A percentile compares a stretch with the other conserved stretches of the same genome.
Conservation (phyloP, 768 basidiomycete genomes). For the Collybiopsis luxurians region DNA sequence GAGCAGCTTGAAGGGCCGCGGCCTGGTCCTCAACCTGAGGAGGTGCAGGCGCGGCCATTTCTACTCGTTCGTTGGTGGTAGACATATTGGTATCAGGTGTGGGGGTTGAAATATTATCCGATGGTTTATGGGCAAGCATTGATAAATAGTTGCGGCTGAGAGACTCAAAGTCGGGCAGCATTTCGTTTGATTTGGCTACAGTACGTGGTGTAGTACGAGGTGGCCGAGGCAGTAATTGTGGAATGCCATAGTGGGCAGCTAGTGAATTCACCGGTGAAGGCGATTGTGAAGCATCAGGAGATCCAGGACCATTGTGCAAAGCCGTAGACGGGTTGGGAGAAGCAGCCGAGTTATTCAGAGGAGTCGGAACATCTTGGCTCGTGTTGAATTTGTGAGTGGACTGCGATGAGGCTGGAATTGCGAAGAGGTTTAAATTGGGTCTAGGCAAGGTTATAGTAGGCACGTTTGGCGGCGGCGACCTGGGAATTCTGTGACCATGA, state of each 20-base stretch:
- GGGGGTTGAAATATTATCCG: slow-evolving; percentile 25
- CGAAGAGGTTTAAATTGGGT: slow-evolving; percentile 25
- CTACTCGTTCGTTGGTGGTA: slow-evolving; percentile 22
- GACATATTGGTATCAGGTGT: slow-evolving; percentile 28
- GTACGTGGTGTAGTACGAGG: slow-evolving; percentile 54
- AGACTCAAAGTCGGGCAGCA: slow-evolving; percentile 42
- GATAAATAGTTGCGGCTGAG: slow-evolving; percentile 63
- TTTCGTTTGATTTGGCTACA: slow-evolving; percentile 22
- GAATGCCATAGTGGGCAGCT: slow-evolving; percentile 78
- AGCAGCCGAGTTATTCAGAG: slow-evolving; percentile 50
- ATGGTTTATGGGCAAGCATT: slow-evolving; percentile 58
- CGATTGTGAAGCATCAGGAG: slow-evolving; percentile 63
- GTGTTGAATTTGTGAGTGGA: slow-evolving; percentile 26
- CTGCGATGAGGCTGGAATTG: slow-evolving; percentile 49
- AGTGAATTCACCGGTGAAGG: slow-evolving; percentile 65
- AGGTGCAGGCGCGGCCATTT: slow-evolving; percentile 18
- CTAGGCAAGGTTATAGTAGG: slow-evolving; percentile 21
- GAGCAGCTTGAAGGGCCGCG: slow-evolving; percentile 14
- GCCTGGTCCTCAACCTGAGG: slow-evolving; percentile 17
- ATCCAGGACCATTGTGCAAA: slow-evolving; percentile 50
- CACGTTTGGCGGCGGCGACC: slow-evolving; percentile 47
- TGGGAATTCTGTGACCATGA: slow-evolving; percentile 48
- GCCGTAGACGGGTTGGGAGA: slow-evolving; percentile 33
- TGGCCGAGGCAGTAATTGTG: slow-evolving; percentile 64
- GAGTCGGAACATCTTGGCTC: slow-evolving; percentile 46